phyloP scores from a whole-genome alignment of 441 rosid species.

The Gossypium gossypioides region DNA sequence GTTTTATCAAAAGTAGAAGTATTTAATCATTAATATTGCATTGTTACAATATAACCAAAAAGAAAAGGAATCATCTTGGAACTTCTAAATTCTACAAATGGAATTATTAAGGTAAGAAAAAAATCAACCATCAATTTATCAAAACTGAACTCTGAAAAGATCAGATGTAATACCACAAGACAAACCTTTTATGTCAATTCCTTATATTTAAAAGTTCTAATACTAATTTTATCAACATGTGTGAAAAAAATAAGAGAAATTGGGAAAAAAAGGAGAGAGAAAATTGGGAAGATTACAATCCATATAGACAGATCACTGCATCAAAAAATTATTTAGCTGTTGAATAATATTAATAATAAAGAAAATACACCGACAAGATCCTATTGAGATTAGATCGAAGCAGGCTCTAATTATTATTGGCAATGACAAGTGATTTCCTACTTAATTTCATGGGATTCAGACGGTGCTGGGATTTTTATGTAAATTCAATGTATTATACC shows the following conservation, averaged over 20 bases:
- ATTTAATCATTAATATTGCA: too few relatives aligned
- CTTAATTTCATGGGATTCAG: constrained; percentile 16
- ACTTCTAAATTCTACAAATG: too few relatives aligned
- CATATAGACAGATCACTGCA: neutral
- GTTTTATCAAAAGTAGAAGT: neutral
- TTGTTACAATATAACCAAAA: too few relatives aligned
- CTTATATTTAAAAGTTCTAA: neutral
- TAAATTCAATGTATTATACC: neutral
- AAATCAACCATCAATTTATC: neutral
- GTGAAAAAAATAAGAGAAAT: neutral
- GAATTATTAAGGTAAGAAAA: too few relatives aligned
- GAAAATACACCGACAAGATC: constrained; percentile 5
- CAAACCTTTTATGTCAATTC: neutral
- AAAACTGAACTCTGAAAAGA: neutral
- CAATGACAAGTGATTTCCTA: constrained; percentile 3
- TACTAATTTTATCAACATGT: neutral
- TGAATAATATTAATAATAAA: neutral
- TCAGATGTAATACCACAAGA: neutral
- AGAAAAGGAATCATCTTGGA: too few relatives aligned
- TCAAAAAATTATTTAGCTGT: neutral
- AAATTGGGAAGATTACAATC: neutral
- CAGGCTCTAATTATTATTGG: neutral
- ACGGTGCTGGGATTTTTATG: neutral
- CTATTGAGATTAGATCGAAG: neutral
- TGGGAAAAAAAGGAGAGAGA: neutral